Base-by-base conservation (phyloP, 78 protist genomes). In the Dictyostelium intermedium region DNA sequence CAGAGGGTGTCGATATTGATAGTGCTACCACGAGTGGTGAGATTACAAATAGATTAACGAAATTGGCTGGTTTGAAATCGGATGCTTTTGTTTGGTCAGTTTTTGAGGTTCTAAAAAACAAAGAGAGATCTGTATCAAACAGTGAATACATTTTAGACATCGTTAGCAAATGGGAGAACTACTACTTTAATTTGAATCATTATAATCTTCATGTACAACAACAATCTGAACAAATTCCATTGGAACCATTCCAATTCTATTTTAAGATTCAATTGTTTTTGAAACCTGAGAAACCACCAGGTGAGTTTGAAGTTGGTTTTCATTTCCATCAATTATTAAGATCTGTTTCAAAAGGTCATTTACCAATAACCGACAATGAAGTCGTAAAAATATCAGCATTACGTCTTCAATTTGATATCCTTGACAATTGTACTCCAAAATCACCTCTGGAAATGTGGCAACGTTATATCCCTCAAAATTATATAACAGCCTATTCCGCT, bases 391-490 rank as follows among this genome's bases (percentile, higher is more conserved):
- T 87, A 41, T 82, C 93, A 0, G 93, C 85, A 30, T 80, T 87
- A 0, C 93, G 93, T 78, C 66, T 37, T 7, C 85, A 78, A 23
- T 78, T n/a, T 23, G 93, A 87, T 32, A 70, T 37, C 1, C 56
- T 79, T 8, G 27, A 18, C 14, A 87, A 78, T 41, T 30, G 39
- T 2, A 39, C 37, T 3, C 93, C 85, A 23, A 76, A 34, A 27
- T 79, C 84, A 41, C 14, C 37, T 3, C 5, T 81, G 13, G 93
- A 87, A n/a, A 45, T 78, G 53, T 87, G 93, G 93, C 93, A 76
- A 30, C 76, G 93, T n/a, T 87, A 87, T 66, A 79, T 87, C 8
- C 93, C 93, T 11, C 77, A 87, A 43, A 87, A 87, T n/a, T 27
- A 77, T 45, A 32, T 87, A 13, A 16, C 82, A 3, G 18, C 63